Evolutionary conservation across 2,329 filamentous ascomycete species (phyloP), one percentile per base, ranked within the genome.

Genomic region (Ophiostoma himal-ulmi): DNA sequence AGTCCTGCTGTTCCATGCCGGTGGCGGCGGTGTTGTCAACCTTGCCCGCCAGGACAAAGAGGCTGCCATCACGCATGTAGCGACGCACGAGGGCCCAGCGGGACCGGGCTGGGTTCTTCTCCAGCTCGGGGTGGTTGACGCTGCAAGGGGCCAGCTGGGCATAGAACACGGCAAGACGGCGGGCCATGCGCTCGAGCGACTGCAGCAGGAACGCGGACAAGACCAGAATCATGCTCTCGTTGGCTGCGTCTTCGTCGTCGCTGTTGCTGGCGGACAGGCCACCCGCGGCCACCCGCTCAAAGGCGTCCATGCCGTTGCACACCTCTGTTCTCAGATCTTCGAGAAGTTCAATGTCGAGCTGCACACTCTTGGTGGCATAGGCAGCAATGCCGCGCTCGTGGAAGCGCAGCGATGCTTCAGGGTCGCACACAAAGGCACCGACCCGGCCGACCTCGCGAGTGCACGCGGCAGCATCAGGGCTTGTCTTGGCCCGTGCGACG

Each of bases 301-400:
- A 85, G 0, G 84, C 84, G 71, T 86, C 84, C 83, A 86, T 86
- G 10, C 84, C 85, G 30, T 78, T 78, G 68, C 83, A 85, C 0
- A 82, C 83, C 72, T 86, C 84, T 67, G 83, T 81, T 7, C 84
- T 80, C 1, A 86, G 81, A 69, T 84, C 82, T 72, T 86, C 84
- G 3, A 86, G 79, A 1, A 86, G 80, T 69, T 82, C 81, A 68
- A 86, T 84, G 65, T 86, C 83, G 3, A 84, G 78, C 72, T 83
- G 78, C 0, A 85, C 82, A 2, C 81, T 83, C 70, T 79, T 81
- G 20, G 80, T 78, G 0, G 83, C 83, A 70, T 86, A 86, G 67
- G 79, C 77, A 65, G 85, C 82, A 68, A 86, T 81, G 5, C 84
- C 83, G 1, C 81, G 80, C 72, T 86, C 83, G 69, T 85, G 82